Base-by-base conservation (phyloP, 2,329 filamentous ascomycete species). In the Cucurbitaria berberidis region DNA sequence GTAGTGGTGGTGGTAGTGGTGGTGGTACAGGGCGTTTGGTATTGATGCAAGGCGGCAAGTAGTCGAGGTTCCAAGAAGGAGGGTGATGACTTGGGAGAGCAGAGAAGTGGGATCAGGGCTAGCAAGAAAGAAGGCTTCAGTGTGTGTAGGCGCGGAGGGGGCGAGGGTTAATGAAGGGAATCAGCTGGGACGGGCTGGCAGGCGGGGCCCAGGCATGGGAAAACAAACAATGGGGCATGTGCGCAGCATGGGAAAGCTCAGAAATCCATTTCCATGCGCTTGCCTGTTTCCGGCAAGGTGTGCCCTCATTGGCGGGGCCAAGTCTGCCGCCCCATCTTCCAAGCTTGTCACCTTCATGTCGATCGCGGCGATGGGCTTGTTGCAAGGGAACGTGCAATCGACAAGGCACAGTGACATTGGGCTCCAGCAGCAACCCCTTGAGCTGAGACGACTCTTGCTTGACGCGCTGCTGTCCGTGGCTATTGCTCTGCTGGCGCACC, bases 221-320 rank as follows among this genome's bases (percentile, higher is more conserved):
- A 45, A 50, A 40, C 48, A 45, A 46, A 55, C 55, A 55, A 46
- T 32, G 40, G 24, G 30, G 16, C 51, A 45, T 47, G 46, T 54
- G 55, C 51, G 45, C 35, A 48, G 51, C 40, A 51, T 44, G 45
- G 19, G 41, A 58, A 55, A 48, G 51, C 40, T 27, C 24, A 29
- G 18, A 42, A 29, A n/a, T 30, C 55, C 47, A 58, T 58, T 34
- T 36, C 32, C 36, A 13, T 10, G 41, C 39, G 21, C 44, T 35
- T 41, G 51, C n/a, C 5, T 34, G 5, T 6, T 19, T 42, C 16
- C 22, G 24, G 19, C 36, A 30, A 39, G 30, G 19, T 24, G 29
- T n/a, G 27, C 18, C 16, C 32, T 51, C 48, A 43, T 55, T 55
- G 55, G 55, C 27, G 8, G 24, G 15, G 46, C 2, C 54, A 44